A percentile compares a stretch with the other conserved stretches of the same genome.
phyloP scores from a whole-genome alignment of 768 basidiomycete genomes.

The Leccinum boreale region DNA sequence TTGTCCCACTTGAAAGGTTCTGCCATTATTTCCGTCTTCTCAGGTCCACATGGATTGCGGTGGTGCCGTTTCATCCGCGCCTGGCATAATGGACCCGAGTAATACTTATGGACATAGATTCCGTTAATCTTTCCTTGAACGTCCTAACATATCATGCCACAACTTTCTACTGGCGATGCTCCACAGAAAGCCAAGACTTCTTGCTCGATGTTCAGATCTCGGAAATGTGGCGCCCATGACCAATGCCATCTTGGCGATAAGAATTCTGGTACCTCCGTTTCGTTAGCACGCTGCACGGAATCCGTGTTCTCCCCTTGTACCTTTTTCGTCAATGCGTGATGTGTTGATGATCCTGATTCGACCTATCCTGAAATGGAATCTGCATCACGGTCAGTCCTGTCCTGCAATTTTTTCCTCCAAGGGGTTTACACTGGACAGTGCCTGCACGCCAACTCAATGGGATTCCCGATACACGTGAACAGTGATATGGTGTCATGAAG shows the following conservation, averaged over 20 bases:
- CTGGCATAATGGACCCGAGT: neutral
- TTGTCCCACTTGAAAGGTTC: neutral
- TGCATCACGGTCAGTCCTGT: neutral
- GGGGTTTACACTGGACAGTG: neutral
- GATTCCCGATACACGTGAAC: neutral
- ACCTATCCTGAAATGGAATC: constrained; percentile 11
- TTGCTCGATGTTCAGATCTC: neutral
- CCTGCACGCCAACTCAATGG: neutral
- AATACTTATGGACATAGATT: neutral
- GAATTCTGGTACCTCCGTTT: neutral
- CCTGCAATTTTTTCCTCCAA: neutral
- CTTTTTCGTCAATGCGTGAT: constrained; percentile 8
- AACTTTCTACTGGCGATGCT: neutral
- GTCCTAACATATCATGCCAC: neutral
- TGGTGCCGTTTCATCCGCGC: neutral
- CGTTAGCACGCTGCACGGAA: neutral
- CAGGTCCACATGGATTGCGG: neutral
- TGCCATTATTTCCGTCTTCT: neutral
- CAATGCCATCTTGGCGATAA: neutral
- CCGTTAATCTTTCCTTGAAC: neutral
- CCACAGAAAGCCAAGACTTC: neutral
- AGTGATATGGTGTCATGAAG: neutral
- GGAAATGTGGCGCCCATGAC: neutral
- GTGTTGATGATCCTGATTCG: neutral
- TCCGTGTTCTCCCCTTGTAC: constrained; percentile 3